These are phyloP conservation scores for Ashbya aceris DNA, from an alignment of 1,139 yeast species.

Conservation along the genomic window DNA sequence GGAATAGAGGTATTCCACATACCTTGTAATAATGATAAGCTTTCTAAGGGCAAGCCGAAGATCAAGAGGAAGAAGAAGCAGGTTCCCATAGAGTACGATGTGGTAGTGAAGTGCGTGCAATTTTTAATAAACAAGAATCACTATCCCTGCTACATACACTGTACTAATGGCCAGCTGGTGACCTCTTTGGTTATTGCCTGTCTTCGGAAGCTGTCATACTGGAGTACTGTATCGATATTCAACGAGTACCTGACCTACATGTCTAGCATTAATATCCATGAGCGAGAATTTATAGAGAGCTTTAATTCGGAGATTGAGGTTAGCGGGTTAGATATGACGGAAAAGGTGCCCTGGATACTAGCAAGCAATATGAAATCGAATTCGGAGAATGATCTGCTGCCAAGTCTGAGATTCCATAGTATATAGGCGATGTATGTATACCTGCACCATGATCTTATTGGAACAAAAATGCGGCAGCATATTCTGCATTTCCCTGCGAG, in stretches of 20 bases:
- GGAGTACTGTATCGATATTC: constrained; percentile 85
- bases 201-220: constrained; percentile 68
- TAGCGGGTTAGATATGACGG: constrained; percentile 18
- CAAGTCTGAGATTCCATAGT: constrained; percentile 1
- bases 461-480: constrained; percentile 75
- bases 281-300: constrained; percentile 72
- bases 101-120: constrained; percentile 50
- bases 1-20: constrained; percentile 53
- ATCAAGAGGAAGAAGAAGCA: constrained; percentile 73
- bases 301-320: constrained; percentile 58
- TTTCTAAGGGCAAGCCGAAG: constrained; percentile 33
- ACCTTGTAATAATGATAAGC: constrained; percentile 44
- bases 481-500: constrained; percentile 69
- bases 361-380: constrained; percentile 1
- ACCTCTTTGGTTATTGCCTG: constrained; percentile 82
- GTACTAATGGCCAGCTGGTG: constrained; percentile 83
- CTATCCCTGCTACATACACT: constrained; percentile 75
- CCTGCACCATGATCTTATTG: constrained; percentile 8
- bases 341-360: constrained; percentile 27
- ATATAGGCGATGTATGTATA: neutral
- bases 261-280: constrained; percentile 73
- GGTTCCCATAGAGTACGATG: constrained; percentile 64
- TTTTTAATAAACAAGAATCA: constrained; percentile 48
- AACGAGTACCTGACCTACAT: constrained; percentile 77
- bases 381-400: neutral